Conservation (phyloP, 1,284 basidiomycete species). For the Peniophora sp. region DNA sequence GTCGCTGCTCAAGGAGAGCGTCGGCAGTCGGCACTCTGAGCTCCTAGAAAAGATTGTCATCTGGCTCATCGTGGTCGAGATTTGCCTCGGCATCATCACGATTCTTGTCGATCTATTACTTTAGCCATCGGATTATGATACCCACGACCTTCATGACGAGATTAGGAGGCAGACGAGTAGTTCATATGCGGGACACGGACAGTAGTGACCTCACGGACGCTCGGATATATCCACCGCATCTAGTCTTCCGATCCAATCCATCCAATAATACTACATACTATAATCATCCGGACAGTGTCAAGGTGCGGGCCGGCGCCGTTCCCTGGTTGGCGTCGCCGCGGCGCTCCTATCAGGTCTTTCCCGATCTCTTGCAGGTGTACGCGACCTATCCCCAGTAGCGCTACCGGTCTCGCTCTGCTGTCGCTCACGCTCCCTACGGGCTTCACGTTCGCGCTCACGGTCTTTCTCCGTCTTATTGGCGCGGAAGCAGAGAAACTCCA, state of each 20-base stretch:
- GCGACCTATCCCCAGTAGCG: background rate
- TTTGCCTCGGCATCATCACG: slow-evolving; percentile 68
- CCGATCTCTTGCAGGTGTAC: background rate
- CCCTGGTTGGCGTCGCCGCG: slow-evolving; percentile 1
- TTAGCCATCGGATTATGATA: slow-evolving; percentile 9
- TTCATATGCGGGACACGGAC: background rate
- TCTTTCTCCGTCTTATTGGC: slow-evolving; percentile 41
- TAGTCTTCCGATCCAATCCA: background rate
- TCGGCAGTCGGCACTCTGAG: slow-evolving; percentile 87
- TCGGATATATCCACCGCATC: background rate
- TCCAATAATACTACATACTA: too few relatives aligned
- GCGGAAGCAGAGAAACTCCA: slow-evolving; percentile 91
- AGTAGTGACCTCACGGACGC: background rate
- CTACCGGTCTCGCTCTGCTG: slow-evolving; percentile 5
- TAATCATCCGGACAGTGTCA: background rate
- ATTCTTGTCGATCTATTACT: slow-evolving; percentile 63
- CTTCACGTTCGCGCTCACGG: background rate
- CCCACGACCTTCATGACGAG: background rate
- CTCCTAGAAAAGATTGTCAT: slow-evolving; percentile 96
- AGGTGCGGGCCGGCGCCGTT: slow-evolving; percentile 9
- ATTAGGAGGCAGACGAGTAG: background rate
- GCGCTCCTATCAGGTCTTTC: background rate
- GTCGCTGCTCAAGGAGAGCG: slow-evolving; percentile 90
- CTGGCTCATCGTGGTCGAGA: slow-evolving; percentile 84
- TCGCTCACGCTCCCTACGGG: slow-evolving; percentile 5